These are phyloP conservation scores for Cystoderma amianthinum DNA, from an alignment of 768 basidiomycete species.

Conservation along the genomic window DNA sequence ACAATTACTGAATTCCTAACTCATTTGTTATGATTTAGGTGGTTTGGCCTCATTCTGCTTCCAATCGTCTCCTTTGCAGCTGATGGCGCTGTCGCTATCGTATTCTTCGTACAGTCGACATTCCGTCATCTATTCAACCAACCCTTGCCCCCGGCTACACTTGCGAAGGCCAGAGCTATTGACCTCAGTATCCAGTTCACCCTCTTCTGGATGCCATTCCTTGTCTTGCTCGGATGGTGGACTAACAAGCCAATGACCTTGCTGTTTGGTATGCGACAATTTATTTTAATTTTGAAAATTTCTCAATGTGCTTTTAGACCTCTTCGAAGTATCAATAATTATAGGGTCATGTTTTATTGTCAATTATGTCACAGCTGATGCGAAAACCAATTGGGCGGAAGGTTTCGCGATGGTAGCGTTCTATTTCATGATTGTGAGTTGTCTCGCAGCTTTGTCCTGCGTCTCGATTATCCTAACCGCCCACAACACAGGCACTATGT, in stretches of 20 bases:
- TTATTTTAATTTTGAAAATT: neutral
- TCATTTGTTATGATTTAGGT: conserved; percentile 29
- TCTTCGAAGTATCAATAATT: conserved; percentile 61
- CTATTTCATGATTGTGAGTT: conserved; percentile 56
- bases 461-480: conserved; percentile 1
- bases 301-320: conserved; percentile 30
- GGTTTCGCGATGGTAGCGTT: conserved; percentile 61
- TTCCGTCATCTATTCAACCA: conserved; percentile 31
- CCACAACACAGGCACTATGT: conserved; percentile 39
- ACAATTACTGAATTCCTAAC: neutral
- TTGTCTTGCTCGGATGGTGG: conserved; percentile 69
- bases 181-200: conserved; percentile 75
- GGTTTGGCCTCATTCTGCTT: conserved; percentile 69
- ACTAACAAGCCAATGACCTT: conserved; percentile 49
- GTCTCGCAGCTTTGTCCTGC: neutral
- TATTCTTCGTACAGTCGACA: conserved; percentile 44
- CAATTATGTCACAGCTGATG: conserved; percentile 73
- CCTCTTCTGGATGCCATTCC: conserved; percentile 74
- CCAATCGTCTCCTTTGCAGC: conserved; percentile 71
- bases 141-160: conserved; percentile 39
- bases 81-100: conserved; percentile 55
- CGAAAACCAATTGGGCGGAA: conserved; percentile 78
- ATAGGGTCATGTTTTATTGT: conserved; percentile 69
- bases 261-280: conserved; percentile 51
- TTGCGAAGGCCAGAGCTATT: conserved; percentile 65